Base-by-base conservation (phyloP, 257 asterid species). In the Nemophila menziesii region DNA sequence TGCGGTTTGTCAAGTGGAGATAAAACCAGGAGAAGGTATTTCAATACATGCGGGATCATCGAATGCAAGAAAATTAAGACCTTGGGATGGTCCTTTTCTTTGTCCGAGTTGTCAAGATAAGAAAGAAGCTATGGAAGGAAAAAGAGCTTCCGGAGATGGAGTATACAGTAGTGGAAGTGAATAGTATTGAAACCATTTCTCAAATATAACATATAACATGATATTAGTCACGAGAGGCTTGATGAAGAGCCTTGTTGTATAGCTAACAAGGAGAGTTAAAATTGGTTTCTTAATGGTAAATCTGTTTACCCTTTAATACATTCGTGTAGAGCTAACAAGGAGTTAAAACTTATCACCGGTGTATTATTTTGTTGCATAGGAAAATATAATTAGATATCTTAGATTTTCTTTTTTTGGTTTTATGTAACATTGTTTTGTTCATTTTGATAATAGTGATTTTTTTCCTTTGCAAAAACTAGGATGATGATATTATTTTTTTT, bases 121-220 rank as follows among this genome's bases (percentile, higher is more conserved):
- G 80, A 90, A 78, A 66, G 93, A 90, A 46, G 94, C 99, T 64
- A 90, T 90, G 99, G 99, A 90, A 72, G 99, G 96, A 50, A 80
- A 54, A 74, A 61, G 74, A 70, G 63, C 72, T 62, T 70, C 75
- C 15, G 87, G 96, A 71, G 99, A 71, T 63, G 73, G 63, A 45
- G 68, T 84, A 60, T 79, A 77, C 63, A 62, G 70, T 42, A 85
- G 94, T 54, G 92, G 77, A 60, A 87, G 92, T 70, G 93, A 90
- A 72, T 77, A 79, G 71, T n/a, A n/a, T n/a, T 40, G 38, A 43
- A 52, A 34, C 63, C 39, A 29, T 34, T 43, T 33, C n/a, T n/a
- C 20, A 21, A 36, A 33, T 38, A 47, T 27, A 19, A 48, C 60
- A 34, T 15, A 14, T 36, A 46, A 58, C 34, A 20, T 22, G 48